phyloP scores from a whole-genome alignment of 306 rosid genomes.

The Oemleria cerasiformis region DNA sequence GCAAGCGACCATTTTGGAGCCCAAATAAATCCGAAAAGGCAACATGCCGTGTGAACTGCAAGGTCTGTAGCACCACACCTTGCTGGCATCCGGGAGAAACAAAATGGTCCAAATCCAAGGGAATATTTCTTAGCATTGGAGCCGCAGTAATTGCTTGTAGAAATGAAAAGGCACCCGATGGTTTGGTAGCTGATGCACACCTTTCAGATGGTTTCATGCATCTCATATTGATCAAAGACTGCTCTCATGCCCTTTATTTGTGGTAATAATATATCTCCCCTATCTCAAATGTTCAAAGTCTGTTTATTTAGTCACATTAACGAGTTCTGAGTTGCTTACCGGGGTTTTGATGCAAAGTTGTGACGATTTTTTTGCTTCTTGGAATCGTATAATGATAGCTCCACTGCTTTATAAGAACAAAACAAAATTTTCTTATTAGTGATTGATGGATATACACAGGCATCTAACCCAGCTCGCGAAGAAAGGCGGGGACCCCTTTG shows the following conservation, averaged over 20 bases:
- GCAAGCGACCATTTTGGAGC: slow-evolving; percentile 22
- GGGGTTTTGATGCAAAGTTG: neutral
- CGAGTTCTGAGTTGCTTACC: neutral
- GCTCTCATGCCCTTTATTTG: slow-evolving; percentile 76
- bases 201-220: slow-evolving; percentile 92
- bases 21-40: slow-evolving; percentile 42
- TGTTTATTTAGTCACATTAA: neutral
- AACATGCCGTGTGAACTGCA: slow-evolving; percentile 71
- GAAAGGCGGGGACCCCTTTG: slow-evolving; percentile 79
- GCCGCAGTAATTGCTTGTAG: slow-evolving; percentile 87
- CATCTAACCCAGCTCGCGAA: slow-evolving; percentile 81
- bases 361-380: neutral
- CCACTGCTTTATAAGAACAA: neutral
- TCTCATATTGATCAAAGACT: slow-evolving; percentile 77
- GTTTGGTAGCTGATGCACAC: slow-evolving; percentile 95
- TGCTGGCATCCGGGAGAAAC: slow-evolving; percentile 41
- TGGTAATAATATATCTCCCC: slow-evolving; percentile 42
- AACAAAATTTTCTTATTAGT: neutral
- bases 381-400: neutral
- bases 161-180: slow-evolving; percentile 92
- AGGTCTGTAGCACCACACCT: slow-evolving; percentile 51
- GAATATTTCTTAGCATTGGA: slow-evolving; percentile 80
- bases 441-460: slow-evolving; percentile 44
- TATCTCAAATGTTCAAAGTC: neutral
- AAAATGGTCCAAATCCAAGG: slow-evolving; percentile 73